These are phyloP conservation scores for Eucommia ulmoides DNA, from an alignment of 257 asterid species.

Conservation along the genomic window DNA sequence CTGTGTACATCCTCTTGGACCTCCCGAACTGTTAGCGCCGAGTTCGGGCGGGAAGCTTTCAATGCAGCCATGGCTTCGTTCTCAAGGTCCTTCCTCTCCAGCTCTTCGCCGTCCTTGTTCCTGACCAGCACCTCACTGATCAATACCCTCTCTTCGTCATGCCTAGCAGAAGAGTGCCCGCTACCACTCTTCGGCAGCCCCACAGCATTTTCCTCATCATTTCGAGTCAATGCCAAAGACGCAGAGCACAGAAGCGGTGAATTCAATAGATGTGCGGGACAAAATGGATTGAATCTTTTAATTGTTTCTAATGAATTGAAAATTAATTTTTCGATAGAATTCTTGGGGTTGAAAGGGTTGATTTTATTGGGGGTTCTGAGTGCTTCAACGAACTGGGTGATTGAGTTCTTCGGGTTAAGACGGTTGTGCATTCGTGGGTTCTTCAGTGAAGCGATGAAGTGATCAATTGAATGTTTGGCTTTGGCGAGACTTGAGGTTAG, in stretches of 20 bases:
- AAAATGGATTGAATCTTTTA: conserved; percentile 6
- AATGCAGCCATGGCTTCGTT: conserved; percentile 69
- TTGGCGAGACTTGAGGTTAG: conserved; percentile 16
- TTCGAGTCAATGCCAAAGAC: conserved; percentile 29
- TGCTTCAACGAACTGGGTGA: not conserved
- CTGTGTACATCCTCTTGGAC: conserved; percentile 96
- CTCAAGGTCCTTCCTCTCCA: conserved; percentile 87
- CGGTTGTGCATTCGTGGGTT: not conserved
- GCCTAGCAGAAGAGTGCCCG: conserved; percentile 20
- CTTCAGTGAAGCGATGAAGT: conserved; percentile 1
- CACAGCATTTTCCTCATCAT: conserved; percentile 19
- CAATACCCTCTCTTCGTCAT: conserved; percentile 77
- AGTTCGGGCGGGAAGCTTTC: conserved; percentile 80
- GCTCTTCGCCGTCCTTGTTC: conserved; percentile 89
- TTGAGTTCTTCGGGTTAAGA: not conserved
- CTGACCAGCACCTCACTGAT: conserved; percentile 87
- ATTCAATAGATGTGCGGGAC: conserved; percentile 2
- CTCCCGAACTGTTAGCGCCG: conserved; percentile 84
- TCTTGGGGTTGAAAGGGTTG: conserved; percentile 8
- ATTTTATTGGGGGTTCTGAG: not conserved
- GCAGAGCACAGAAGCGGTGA: conserved; percentile 61
- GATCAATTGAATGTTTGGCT: not conserved
- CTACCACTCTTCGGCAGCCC: conserved; percentile 38
- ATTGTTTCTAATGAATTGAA: conserved; percentile 4
- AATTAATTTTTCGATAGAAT: conserved; percentile 9